Base-by-base conservation (phyloP, 2,329 filamentous ascomycete species). In the Esteya vermicola region DNA sequence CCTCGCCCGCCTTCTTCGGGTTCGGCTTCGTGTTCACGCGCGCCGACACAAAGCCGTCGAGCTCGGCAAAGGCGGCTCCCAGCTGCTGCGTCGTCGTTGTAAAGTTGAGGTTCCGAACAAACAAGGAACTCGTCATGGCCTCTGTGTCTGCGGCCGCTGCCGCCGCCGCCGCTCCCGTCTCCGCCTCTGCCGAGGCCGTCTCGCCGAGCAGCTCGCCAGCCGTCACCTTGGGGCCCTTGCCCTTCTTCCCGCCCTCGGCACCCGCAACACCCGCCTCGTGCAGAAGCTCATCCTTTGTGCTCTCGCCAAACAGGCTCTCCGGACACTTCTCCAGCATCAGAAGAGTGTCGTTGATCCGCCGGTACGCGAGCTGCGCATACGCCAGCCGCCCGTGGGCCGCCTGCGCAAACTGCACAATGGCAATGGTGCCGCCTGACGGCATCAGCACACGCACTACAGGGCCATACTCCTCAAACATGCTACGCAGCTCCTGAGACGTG, bases 271-370 rank as follows among this genome's bases (percentile, higher is more conserved):
- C 41, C 4, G 33, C 22, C 10, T 26, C 33, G 4, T 33, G 10
- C 19, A 31, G 19, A n/a, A 36, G 1, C 6, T 16, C 22, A 20
- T 33, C 23, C 19, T 18, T 26, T 8, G 36, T 21, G 16, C 18
- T 36, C 22, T 28, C 22, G 12, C 37, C 52, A 56, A 96, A 91
- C 21, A 98, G 58, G 53, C 85, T 74, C 55, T 81, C 85, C 1
- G 91, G 91, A 7, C 83, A 93, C 58, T 93, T 95, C 57, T 98
- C 91, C 38, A 98, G 67, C 56, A 93, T 95, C 32, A 98, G 65
- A 22, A 94, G 80, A 2, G 84, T 91, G 55, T 89, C 86, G 57
- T 89, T 89, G 55, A 98, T 72, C 52, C 88, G 85, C 43, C 85
- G 78, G 60, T 96, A 96, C 2, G 89, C 85, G 42, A 96, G 66